Evolutionary conservation across 176 grass and related monocot species (phyloP).

Genomic region (Carex myosuroides): DNA sequence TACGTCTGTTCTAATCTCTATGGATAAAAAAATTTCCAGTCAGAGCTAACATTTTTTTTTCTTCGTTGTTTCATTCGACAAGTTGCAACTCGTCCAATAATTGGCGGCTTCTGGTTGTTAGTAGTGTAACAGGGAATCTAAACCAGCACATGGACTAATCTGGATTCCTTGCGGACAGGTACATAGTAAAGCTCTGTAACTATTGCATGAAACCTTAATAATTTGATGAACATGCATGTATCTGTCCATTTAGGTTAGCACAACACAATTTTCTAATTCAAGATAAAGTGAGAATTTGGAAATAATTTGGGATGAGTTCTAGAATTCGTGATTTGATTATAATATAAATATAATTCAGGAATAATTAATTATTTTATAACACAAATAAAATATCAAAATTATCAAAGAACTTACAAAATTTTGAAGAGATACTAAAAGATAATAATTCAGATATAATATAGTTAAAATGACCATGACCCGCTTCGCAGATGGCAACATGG

Average conservation of each 20-base stretch:
- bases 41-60: not conserved
- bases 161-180: not conserved
- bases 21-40: no score
- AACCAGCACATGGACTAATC: not conserved
- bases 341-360: no score
- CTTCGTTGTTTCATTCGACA: not conserved
- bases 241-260: not conserved
- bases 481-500: not conserved
- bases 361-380: no score
- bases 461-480: not conserved
- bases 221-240: not conserved
- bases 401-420: no score
- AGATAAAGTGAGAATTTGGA: not conserved
- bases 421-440: no score
- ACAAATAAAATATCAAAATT: no score
- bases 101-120: not conserved
- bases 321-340: not conserved
- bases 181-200: not conserved
- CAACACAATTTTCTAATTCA: not conserved
- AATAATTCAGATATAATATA: not conserved
- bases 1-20: no score
- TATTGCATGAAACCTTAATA: not conserved
- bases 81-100: conserved; percentile 11
- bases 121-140: not conserved
- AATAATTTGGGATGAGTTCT: no score